These are phyloP conservation scores for Acer campestre DNA, from an alignment of 345 rosid species.

Conservation along the genomic window DNA sequence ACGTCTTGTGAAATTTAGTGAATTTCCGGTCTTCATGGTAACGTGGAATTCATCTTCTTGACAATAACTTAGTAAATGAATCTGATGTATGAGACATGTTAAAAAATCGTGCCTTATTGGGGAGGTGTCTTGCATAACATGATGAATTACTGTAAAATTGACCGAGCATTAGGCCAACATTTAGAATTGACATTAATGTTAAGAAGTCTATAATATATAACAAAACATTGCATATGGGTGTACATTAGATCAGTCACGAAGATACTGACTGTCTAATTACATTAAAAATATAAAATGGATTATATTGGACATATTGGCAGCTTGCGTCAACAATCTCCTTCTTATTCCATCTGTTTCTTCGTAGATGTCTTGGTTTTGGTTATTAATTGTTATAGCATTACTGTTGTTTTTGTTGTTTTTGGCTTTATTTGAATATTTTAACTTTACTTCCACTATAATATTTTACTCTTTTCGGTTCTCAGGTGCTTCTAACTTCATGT, in stretches of 20 bases:
- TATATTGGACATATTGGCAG: not conserved
- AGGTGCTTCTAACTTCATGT: slow-evolving; percentile 95
- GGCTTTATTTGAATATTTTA: not conserved
- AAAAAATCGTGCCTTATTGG: too few relatives aligned
- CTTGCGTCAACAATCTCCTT: not conserved
- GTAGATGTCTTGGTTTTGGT: not conserved
- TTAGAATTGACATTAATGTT: too few relatives aligned
- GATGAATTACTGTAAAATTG: too few relatives aligned
- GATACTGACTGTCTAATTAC: too few relatives aligned
- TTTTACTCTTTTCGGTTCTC: slow-evolving; percentile 28
- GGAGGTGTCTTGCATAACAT: too few relatives aligned
- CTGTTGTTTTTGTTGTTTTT: not conserved
- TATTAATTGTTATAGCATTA: not conserved
- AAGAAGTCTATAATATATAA: too few relatives aligned
- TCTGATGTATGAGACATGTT: not conserved
- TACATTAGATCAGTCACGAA: too few relatives aligned
- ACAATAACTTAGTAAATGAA: not conserved
- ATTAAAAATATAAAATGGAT: too few relatives aligned
- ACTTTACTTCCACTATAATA: not conserved
- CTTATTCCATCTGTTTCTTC: not conserved
- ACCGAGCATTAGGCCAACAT: too few relatives aligned
- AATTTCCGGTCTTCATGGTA: not conserved
- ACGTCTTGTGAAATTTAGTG: not conserved
- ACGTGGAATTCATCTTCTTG: not conserved
- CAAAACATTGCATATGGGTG: too few relatives aligned